phyloP scores from a whole-genome alignment of 2,329 filamentous ascomycete genomes.

The Chrysoporthe austroafricana region DNA sequence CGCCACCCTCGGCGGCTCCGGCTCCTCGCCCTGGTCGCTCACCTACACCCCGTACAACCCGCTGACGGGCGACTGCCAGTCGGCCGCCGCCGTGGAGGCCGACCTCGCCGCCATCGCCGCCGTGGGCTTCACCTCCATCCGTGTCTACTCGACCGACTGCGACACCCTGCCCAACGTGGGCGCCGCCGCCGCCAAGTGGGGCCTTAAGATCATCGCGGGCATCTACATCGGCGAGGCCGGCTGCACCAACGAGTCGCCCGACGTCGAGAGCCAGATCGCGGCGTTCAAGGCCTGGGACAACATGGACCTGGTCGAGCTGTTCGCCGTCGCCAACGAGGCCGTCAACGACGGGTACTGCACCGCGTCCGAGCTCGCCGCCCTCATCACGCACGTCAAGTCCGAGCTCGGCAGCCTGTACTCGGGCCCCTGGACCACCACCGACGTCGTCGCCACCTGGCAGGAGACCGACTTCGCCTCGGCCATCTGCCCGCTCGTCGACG shows the following conservation, averaged over 20 bases:
- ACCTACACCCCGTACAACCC: constrained; percentile 78
- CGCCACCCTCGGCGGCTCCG: constrained; percentile 41
- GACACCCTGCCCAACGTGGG: constrained; percentile 77
- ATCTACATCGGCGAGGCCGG: constrained; percentile 76
- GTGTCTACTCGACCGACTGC: constrained; percentile 94
- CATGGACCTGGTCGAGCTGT: constrained; percentile 76
- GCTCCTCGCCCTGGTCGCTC: constrained; percentile 66
- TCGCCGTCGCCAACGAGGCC: constrained; percentile 91
- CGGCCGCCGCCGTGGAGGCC: constrained; percentile 54
- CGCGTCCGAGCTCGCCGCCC: constrained; percentile 65
- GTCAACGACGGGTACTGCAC: constrained; percentile 74
- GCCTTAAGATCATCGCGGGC: constrained; percentile 82
- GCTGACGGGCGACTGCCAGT: constrained; percentile 66
- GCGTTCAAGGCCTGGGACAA: constrained; percentile 73
- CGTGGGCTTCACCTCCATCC: constrained; percentile 71
- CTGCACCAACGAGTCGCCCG: constrained; percentile 60
- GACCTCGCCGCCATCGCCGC: constrained; percentile 66
- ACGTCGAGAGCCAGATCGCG: constrained; percentile 73
- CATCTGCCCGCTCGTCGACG: constrained; percentile 76
- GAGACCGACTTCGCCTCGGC: constrained; percentile 56
- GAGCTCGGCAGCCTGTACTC: constrained; percentile 72
- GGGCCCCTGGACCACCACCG: constrained; percentile 80
- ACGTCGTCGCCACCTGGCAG: constrained; percentile 81
- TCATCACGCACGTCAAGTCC: constrained; percentile 70
- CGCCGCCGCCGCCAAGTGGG: constrained; percentile 65